Percentiles rank a stretch among this genome's conserved stretches.
phyloP scores from a whole-genome alignment of 2,329 filamentous ascomycete genomes.

The Ophiosphaerella korrae region DNA sequence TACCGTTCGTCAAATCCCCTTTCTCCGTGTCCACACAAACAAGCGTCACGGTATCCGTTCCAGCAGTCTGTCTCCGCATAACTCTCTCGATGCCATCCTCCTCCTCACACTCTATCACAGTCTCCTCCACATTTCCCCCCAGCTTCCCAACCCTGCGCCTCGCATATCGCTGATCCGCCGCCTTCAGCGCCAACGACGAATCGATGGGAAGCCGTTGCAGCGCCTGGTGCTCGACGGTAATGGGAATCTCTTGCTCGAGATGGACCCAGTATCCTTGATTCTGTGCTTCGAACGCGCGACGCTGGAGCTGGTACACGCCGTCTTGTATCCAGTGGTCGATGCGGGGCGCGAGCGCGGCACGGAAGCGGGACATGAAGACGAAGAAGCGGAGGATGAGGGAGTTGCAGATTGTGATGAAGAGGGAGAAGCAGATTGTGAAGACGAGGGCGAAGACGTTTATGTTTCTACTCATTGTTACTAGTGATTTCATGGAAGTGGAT shows the following conservation, averaged over 20 bases:
- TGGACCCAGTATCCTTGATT: conserved; percentile 1
- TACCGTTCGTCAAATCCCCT: background rate
- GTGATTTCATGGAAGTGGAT: background rate
- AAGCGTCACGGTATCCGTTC: conserved; percentile 2
- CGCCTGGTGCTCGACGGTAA: background rate
- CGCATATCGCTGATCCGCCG: background rate
- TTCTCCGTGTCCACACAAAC: conserved; percentile 1
- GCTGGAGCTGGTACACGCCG: conserved; percentile 29
- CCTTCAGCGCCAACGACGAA: background rate
- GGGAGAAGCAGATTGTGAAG: conserved; percentile 18
- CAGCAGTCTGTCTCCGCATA: background rate
- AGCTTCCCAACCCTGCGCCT: background rate
- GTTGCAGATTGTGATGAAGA: conserved; percentile 14
- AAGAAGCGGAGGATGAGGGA: conserved; percentile 18
- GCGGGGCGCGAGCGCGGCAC: conserved; percentile 16
- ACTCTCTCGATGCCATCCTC: background rate
- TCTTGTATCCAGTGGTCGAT: conserved; percentile 35
- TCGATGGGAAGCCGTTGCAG: conserved; percentile 2
- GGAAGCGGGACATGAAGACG: conserved; percentile 16
- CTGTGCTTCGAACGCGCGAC: conserved; percentile 23
- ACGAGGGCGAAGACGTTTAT: conserved; percentile 30
- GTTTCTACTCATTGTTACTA: conserved; percentile 12
- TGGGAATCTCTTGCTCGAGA: conserved; percentile 5
- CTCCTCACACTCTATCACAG: background rate
- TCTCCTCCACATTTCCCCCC: background rate